phyloP scores from a whole-genome alignment of 306 rosid genomes.

The Pueraria montana region DNA sequence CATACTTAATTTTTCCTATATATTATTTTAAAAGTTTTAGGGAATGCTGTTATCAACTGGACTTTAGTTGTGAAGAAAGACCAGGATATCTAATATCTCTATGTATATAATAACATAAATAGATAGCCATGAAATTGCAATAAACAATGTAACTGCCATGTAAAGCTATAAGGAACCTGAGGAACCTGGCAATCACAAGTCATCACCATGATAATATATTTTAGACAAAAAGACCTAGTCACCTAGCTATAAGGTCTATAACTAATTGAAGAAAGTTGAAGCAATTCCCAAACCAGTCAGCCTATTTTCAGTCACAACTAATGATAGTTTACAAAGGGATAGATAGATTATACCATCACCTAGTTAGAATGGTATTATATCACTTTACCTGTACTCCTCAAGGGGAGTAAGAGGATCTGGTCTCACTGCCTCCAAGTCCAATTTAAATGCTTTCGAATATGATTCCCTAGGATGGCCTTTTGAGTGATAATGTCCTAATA shows the following conservation, averaged over 20 bases:
- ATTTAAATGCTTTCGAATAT: constrained; percentile 84
- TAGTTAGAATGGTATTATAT: constrained; percentile 7
- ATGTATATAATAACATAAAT: constrained; percentile 18
- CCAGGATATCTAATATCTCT: not conserved
- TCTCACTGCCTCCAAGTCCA: constrained; percentile 95
- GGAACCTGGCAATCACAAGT: constrained; percentile 17
- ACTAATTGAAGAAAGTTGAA: constrained; percentile 37
- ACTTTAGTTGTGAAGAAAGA: constrained; percentile 29
- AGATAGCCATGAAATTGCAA: constrained; percentile 7
- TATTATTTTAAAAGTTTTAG: constrained; percentile 18
- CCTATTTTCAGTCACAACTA: constrained; percentile 14
- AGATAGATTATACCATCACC: constrained; percentile 25
- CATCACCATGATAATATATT: constrained; percentile 20
- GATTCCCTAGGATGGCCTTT: constrained; percentile 90
- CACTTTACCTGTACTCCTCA: constrained; percentile 88
- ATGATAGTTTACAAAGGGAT: not conserved
- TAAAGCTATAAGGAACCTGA: constrained; percentile 25
- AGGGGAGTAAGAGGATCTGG: constrained; percentile 96
- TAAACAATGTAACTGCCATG: constrained; percentile 8
- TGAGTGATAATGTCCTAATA: constrained; percentile 83
- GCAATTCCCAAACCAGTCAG: constrained; percentile 29
- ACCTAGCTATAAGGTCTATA: constrained; percentile 16
- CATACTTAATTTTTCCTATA: constrained; percentile 11
- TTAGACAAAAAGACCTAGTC: constrained; percentile 5
- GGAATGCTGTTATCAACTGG: constrained; percentile 17